phyloP scores from a whole-genome alignment of 2,329 filamentous ascomycete species.

The Fulvia fulva region DNA sequence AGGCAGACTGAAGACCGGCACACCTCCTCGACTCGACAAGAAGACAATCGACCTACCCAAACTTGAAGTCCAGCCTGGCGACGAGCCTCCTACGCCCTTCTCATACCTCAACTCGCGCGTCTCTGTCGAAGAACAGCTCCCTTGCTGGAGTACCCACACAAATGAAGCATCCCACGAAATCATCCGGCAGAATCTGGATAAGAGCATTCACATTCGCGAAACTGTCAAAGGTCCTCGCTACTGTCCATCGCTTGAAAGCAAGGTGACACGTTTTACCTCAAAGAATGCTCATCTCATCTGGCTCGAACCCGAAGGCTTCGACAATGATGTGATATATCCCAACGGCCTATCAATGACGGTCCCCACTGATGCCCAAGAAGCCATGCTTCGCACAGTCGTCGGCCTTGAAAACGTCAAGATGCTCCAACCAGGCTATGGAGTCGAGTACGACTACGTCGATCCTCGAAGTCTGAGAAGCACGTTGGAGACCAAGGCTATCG shows the following conservation, averaged over 20 bases:
- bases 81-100: constrained; percentile 83
- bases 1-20: constrained; percentile 91
- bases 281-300: constrained; percentile 84
- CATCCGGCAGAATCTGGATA: constrained; percentile 84
- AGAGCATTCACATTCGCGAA: constrained; percentile 93
- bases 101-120: constrained; percentile 82
- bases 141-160: constrained; percentile 84
- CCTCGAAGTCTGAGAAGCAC: constrained; percentile 83
- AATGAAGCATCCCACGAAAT: constrained; percentile 79
- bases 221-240: constrained; percentile 92
- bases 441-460: constrained; percentile 70
- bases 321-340: constrained; percentile 85
- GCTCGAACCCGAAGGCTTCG: constrained; percentile 94
- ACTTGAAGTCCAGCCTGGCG: constrained; percentile 72
- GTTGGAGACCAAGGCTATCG: constrained; percentile 88
- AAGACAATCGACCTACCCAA: constrained; percentile 74
- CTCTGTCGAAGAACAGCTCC: constrained; percentile 72
- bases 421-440: constrained; percentile 11
- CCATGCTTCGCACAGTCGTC: constrained; percentile 78
- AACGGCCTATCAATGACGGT: constrained; percentile 98
- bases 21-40: constrained; percentile 79
- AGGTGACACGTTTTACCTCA: constrained; percentile 80
- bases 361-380: constrained; percentile 78
- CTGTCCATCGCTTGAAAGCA: constrained; percentile 91
- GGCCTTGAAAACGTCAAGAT: constrained; percentile 75